Conservation (phyloP, 2,329 filamentous ascomycete genomes). For the Boeremia lycopersici region DNA sequence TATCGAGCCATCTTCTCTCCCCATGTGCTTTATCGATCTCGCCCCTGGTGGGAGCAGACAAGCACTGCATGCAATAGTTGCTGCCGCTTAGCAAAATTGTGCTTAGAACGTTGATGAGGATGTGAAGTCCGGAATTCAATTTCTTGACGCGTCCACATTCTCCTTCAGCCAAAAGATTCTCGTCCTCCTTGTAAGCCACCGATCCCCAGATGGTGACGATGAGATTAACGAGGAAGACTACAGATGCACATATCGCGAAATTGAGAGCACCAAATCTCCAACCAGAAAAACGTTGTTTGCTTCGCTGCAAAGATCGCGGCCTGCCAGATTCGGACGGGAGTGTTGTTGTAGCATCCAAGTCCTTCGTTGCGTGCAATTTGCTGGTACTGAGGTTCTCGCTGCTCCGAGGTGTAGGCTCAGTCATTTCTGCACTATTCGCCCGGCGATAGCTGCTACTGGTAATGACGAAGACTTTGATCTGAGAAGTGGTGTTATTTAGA, state of each 20-base stretch:
- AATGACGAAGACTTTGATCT: not conserved
- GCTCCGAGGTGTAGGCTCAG: not conserved
- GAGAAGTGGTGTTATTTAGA: not conserved
- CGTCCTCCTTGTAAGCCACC: not conserved
- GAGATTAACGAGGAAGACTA: slow-evolving; percentile 4
- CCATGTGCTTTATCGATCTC: slow-evolving; percentile 58
- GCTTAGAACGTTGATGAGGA: slow-evolving; percentile 56
- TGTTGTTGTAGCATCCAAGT: not conserved
- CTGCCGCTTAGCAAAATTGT: slow-evolving; percentile 55
- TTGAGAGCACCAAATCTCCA: not conserved
- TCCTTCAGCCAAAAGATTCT: not conserved
- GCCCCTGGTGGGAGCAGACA: slow-evolving; percentile 55
- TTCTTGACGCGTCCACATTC: not conserved
- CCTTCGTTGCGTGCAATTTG: too few relatives aligned
- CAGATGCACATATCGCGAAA: not conserved
- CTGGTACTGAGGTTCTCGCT: not conserved
- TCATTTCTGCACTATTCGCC: not conserved
- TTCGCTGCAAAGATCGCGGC: not conserved
- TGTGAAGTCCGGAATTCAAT: slow-evolving; percentile 37
- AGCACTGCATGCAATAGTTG: slow-evolving; percentile 60
- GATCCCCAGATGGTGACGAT: slow-evolving; percentile 2
- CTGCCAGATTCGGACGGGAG: not conserved
- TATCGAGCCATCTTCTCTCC: slow-evolving; percentile 12
- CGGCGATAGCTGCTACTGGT: not conserved
- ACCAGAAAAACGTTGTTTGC: not conserved